Evolutionary conservation across 768 basidiomycete genomes (phyloP).

Genomic region (Boletus insuetus): DNA sequence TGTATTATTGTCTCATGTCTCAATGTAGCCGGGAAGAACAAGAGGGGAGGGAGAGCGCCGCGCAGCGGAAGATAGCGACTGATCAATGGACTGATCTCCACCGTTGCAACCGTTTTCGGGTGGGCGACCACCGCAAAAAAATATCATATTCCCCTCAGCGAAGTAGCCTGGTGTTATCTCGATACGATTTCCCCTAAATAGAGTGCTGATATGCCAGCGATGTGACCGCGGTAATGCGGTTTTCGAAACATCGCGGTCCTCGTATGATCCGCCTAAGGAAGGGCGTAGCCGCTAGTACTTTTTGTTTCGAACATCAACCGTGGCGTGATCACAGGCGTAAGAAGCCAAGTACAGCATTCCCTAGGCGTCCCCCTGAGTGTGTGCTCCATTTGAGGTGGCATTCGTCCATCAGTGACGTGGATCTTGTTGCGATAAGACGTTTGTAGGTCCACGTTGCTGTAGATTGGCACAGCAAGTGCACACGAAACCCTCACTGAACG

Average conservation of each 20-base stretch:
- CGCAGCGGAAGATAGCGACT: not conserved
- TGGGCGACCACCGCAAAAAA: slow-evolving; percentile 5
- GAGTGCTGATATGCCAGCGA: slow-evolving; percentile 9
- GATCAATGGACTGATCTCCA: not conserved
- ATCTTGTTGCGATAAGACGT: slow-evolving; percentile 18
- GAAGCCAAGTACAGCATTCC: not conserved
- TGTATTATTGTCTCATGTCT: slow-evolving; percentile 6
- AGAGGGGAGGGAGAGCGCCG: not conserved
- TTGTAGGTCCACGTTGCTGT: slow-evolving; percentile 26
- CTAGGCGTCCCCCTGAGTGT: not conserved
- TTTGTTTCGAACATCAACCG: not conserved
- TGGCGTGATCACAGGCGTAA: not conserved
- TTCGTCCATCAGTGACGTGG: not conserved
- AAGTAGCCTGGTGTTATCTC: slow-evolving; percentile 21
- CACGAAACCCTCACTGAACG: not conserved
- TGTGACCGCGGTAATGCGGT: slow-evolving; percentile 2
- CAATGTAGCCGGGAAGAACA: not conserved
- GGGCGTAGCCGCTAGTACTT: not conserved
- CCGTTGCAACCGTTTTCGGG: slow-evolving; percentile 1
- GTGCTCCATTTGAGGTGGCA: not conserved
- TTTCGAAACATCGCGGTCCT: not conserved
- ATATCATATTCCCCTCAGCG: not conserved
- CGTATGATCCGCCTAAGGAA: slow-evolving; percentile 10
- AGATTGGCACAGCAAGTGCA: not conserved
- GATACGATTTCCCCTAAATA: not conserved